Conservation (phyloP, 495 filamentous ascomycete species). For the Penicillium alfredii region DNA sequence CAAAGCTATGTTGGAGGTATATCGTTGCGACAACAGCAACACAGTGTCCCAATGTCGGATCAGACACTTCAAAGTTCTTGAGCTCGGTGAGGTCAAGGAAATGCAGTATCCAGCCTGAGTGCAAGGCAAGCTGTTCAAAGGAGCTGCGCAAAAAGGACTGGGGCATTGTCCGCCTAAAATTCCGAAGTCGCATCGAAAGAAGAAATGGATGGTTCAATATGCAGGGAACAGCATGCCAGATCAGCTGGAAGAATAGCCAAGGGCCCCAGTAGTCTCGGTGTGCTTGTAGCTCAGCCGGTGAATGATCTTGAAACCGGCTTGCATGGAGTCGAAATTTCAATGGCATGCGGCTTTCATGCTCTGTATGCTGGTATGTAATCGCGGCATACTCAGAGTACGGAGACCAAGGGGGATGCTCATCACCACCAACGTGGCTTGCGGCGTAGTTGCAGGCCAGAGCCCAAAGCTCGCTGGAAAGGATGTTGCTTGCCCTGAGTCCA, state of each 20-base stretch:
- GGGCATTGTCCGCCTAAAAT: conserved; percentile 35
- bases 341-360: conserved; percentile 41
- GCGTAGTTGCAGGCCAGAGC: conserved; percentile 36
- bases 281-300: conserved; percentile 26
- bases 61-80: conserved; percentile 30
- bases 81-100: conserved; percentile 25
- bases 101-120: conserved; percentile 29
- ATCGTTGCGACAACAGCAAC: conserved; percentile 32
- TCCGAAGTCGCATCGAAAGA: conserved; percentile 36
- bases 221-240: conserved; percentile 38
- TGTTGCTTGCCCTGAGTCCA: conserved; percentile 31
- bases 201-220: conserved; percentile 41
- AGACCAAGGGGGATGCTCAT: conserved; percentile 37
- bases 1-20: conserved; percentile 34
- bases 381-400: conserved; percentile 37
- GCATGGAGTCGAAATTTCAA: conserved; percentile 36
- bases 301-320: conserved; percentile 32
- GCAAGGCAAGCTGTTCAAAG: conserved; percentile 30
- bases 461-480: conserved; percentile 37
- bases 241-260: conserved; percentile 39
- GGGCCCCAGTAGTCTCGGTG: conserved; percentile 40
- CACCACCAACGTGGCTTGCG: conserved; percentile 20
- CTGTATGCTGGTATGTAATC: conserved; percentile 36
- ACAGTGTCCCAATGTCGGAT: conserved; percentile 28
- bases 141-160: conserved; percentile 33